phyloP scores from a whole-genome alignment of 2,329 filamentous ascomycete genomes.

The Aspergillus sp. region DNA sequence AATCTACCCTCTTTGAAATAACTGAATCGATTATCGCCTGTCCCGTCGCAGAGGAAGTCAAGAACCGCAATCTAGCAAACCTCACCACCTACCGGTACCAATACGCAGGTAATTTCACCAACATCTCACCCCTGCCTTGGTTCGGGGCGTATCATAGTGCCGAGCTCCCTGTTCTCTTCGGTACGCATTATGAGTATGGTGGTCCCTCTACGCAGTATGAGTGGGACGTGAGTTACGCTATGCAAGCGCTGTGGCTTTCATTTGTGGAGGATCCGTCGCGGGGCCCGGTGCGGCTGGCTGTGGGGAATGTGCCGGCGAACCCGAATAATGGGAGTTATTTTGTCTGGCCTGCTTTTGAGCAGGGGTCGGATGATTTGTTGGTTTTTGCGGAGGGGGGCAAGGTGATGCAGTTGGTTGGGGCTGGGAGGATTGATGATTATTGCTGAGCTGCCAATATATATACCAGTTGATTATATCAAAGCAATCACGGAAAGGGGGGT shows the following conservation, averaged over 20 bases:
- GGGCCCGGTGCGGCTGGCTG: background rate
- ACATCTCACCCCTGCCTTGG: slow-evolving; percentile 11
- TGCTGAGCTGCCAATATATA: background rate
- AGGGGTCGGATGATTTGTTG: background rate
- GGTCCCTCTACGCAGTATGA: slow-evolving; percentile 1
- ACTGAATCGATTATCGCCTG: slow-evolving; percentile 4
- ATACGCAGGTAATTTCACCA: slow-evolving; percentile 10
- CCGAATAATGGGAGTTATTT: background rate
- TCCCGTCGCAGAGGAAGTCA: slow-evolving; percentile 2
- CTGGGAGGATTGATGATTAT: slow-evolving; percentile 2
- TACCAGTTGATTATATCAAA: no score
- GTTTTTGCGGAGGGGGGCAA: background rate
- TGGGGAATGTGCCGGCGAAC: background rate
- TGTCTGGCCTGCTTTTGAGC: background rate
- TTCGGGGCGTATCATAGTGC: slow-evolving; percentile 11
- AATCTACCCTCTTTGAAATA: background rate
- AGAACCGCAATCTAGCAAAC: background rate
- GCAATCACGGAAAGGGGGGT: no score
- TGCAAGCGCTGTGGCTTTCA: slow-evolving; percentile 3
- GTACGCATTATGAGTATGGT: slow-evolving; percentile 3
- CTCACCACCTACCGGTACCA: slow-evolving; percentile 9
- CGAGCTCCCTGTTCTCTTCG: slow-evolving; percentile 5
- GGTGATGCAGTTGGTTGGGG: background rate
- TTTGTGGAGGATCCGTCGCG: background rate
- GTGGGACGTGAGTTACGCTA: slow-evolving; percentile 5